Evolutionary conservation across 306 rosid genomes (phyloP), one percentile per base, ranked within the genome.

Genomic region (Leucaena leucocephala): DNA sequence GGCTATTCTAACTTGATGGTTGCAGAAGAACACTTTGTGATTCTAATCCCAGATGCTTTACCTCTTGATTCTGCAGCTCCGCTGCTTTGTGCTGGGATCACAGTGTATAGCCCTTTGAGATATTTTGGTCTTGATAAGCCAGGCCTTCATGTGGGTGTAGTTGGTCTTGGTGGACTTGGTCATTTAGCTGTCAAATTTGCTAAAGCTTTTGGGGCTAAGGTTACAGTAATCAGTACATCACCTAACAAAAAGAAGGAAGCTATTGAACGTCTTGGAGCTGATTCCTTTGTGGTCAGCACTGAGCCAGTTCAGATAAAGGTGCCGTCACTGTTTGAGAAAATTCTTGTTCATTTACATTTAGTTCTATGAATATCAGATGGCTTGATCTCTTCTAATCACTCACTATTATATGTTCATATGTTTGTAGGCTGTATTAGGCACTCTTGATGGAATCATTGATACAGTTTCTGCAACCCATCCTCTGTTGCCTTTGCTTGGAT

Each of bases 151-250:
- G 22, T 89, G 15, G 91, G 91, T 2, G 83, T 89, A 7, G 91
- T 83, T 68, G 93, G 91, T 15, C 85, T 89, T 0, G 93, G 93
- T 2, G 93, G 88, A 7, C 74, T 87, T 0, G 93, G 93, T 21
- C 93, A 87, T 11, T 1, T 89, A 70, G 93, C 89, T n/a, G 88
- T 87, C 0, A 89, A 89, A 44, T 87, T 89, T 35, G 90, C 89
- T 3, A 89, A 87, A 77, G 91, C 93, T 54, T 48, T 87, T 74
- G 91, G 93, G 22, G 78, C 72, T 38, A 82, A 82, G 54, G 88
- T 87, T 0, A 89, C 93, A 0, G 91, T 87, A 5, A 85, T 89
- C 4, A 87, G 91, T 63, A 85, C 93, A 2, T 89, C 90, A 2
- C 84, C 83, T 5, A 43, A 68, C 64, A 89, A 89, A 68, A 82